Evolutionary conservation across 176 grass and related monocot genomes (phyloP), one percentile per base, ranked within the genome.

Genomic region (Tillandsia leiboldiana): DNA sequence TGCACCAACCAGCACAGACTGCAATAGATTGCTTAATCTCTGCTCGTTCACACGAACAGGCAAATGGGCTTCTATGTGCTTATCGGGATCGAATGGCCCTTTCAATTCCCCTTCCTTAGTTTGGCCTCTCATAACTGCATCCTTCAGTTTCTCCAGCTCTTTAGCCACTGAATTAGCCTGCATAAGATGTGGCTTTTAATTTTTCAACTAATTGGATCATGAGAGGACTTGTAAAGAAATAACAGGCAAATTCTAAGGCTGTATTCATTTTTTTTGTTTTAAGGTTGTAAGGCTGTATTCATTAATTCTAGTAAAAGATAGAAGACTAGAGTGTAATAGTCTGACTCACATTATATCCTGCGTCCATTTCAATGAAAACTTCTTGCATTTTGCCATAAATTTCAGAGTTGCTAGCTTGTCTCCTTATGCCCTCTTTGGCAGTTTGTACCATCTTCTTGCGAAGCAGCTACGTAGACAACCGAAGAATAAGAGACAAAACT

Each of bases 31-130:
- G 68, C 86, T 90, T 27, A 97, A 18, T 72, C 93, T 92, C 52
- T 97, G 93, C 64, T 97, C 93, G 26, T 97, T 92, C 64, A 97
- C 93, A 12, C 93, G 78, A 56, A 97, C 89, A 1, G 93, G 93
- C 71, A 97, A 80, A 79, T 92, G 67, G 13, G 58, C 78, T 64
- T 92, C 93, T 7, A 97, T 92, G 73, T 97, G 77, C 70, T 77
- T 96, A 18, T 74, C 82, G 20, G 86, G 83, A 78, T 97, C 89
- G 68, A 97, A 90, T 75, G 54, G 29, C 54, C 12, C 58, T 65
- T 52, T 77, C 26, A 69, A 51, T 71, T 76, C 78, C 3, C 70
- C 81, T 77, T 66, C 78, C 72, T 51, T 64, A 50, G 79, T 51
- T 48, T 62, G 26, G 14, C 68, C 69, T 69, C 74, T 70, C 74